A percentile compares a stretch with the other conserved stretches of the same genome.
Evolutionary conservation across 257 asterid species (phyloP).

Genomic region (Datura wrightii): DNA sequence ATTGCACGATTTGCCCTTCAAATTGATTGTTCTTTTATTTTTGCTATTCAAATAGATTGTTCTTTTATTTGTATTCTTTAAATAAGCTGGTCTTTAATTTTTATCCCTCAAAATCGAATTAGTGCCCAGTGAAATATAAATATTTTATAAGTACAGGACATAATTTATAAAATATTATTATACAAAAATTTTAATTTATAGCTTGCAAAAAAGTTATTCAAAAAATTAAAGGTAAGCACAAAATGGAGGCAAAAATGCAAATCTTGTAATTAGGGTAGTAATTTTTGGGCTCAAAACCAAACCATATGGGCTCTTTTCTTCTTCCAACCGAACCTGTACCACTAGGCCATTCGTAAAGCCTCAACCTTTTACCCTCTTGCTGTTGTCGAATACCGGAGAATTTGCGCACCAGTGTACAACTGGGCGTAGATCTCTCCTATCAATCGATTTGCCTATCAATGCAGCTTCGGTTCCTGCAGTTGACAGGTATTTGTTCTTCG

Average conservation of each 20-base stretch:
- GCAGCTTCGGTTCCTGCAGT: slow-evolving; percentile 12
- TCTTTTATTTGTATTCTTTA: too few species aligned
- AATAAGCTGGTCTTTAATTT: too few species aligned
- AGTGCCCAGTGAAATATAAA: too few species aligned
- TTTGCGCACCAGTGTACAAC: not conserved
- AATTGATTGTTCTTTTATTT: too few species aligned
- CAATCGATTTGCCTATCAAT: not conserved
- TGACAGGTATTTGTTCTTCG: slow-evolving; percentile 18
- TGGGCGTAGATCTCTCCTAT: not conserved
- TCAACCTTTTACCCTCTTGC: not conserved
- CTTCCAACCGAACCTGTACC: not conserved
- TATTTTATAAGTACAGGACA: not conserved
- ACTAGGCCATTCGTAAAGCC: not conserved
- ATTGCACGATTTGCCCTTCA: too few species aligned
- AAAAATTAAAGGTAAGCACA: not conserved
- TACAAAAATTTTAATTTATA: not conserved
- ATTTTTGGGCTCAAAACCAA: not conserved
- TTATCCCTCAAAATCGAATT: too few species aligned
- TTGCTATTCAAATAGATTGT: too few species aligned
- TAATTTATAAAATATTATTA: not conserved
- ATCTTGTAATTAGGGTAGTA: not conserved
- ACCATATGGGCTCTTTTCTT: not conserved
- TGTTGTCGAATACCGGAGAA: not conserved
- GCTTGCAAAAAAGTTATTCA: too few species aligned
- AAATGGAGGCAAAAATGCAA: not conserved